phyloP scores from a whole-genome alignment of 1,284 basidiomycete genomes.

The Leccinum laetum region DNA sequence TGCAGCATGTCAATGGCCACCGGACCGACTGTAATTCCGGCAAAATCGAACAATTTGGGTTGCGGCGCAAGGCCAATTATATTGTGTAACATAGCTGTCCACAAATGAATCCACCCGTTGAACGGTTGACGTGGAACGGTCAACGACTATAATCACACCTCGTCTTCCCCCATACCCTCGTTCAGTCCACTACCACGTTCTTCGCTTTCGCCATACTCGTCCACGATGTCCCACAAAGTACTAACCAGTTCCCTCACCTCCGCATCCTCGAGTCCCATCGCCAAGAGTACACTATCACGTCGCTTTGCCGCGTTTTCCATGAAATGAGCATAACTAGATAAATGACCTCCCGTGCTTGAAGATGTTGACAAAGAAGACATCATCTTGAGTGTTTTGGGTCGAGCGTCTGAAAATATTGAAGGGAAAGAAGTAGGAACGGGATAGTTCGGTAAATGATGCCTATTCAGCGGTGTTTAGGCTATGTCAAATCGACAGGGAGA shows the following conservation, averaged over 20 bases:
- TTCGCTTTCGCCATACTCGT: conserved; percentile 39
- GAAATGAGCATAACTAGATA: conserved; percentile 46
- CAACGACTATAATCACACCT: conserved; percentile 16
- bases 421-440: conserved; percentile 56
- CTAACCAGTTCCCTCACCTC: conserved; percentile 51
- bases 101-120: neutral
- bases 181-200: conserved; percentile 15
- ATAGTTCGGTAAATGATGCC: conserved; percentile 43
- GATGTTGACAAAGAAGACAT: conserved; percentile 28
- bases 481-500: neutral
- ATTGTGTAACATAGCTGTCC: neutral
- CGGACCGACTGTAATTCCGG: neutral
- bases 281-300: conserved; percentile 23
- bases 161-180: conserved; percentile 30
- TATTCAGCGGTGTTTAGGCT: conserved; percentile 20
- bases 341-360: conserved; percentile 33
- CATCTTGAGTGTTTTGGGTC: conserved; percentile 24
- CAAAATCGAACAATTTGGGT: neutral
- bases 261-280: conserved; percentile 43
- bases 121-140: neutral
- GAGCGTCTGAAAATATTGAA: conserved; percentile 32
- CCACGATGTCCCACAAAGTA: conserved; percentile 51
- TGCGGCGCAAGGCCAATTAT: neutral
- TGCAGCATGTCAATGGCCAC: neutral
- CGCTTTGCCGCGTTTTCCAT: conserved; percentile 37